Evolutionary conservation across 768 basidiomycete genomes (phyloP).

Genomic region (Lentinula boryana): DNA sequence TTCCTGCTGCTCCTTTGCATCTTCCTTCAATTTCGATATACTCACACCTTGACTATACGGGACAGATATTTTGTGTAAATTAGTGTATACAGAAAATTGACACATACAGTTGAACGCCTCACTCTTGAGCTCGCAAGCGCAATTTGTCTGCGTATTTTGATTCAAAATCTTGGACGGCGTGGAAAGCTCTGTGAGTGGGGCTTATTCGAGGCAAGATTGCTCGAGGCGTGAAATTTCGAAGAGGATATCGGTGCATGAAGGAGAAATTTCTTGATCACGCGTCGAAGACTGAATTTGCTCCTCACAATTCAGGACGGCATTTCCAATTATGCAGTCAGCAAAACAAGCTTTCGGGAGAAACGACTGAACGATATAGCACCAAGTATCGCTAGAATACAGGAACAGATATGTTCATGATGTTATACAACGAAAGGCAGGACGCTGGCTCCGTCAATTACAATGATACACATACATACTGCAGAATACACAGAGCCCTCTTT

Average conservation of each 20-base stretch:
- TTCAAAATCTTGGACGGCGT: conserved; percentile 20
- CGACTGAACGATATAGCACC: too few relatives aligned
- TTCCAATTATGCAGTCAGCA: too few relatives aligned
- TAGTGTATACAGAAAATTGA: conserved; percentile 16
- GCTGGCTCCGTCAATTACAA: neutral
- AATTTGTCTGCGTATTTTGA: conserved; percentile 69
- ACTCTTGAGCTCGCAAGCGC: conserved; percentile 58
- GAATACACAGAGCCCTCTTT: conserved; percentile 12
- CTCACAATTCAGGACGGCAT: too few relatives aligned
- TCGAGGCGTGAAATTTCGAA: neutral
- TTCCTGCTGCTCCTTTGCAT: conserved; percentile 25
- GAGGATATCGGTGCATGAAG: conserved; percentile 1
- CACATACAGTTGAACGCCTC: conserved; percentile 18
- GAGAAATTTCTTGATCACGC: neutral
- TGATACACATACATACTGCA: neutral
- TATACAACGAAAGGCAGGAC: too few relatives aligned
- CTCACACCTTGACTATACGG: conserved; percentile 36
- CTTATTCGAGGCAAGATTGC: neutral
- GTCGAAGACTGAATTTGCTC: too few relatives aligned
- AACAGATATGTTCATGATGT: too few relatives aligned
- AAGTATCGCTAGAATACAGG: too few relatives aligned
- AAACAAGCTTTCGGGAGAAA: too few relatives aligned
- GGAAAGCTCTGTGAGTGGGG: neutral
- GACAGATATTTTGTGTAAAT: conserved; percentile 12
- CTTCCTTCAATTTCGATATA: conserved; percentile 29